Conservation (phyloP, 768 basidiomycete genomes). For the Boletus edulis region DNA sequence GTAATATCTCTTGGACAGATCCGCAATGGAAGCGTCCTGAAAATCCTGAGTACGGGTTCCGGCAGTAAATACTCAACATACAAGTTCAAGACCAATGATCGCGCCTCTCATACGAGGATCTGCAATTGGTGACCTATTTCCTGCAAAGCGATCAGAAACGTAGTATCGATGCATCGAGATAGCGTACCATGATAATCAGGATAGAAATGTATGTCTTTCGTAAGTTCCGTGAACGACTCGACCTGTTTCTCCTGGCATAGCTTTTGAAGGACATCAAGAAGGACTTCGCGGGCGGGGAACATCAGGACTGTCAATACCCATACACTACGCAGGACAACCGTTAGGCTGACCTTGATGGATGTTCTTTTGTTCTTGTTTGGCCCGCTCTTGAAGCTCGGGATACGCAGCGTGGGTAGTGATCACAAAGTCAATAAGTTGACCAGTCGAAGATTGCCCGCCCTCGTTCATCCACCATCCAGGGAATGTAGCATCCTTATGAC, state of each 20-base stretch:
- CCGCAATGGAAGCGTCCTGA: constrained; percentile 68
- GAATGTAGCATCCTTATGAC: constrained; percentile 74
- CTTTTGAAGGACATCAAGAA: constrained; percentile 70
- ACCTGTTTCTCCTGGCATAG: constrained; percentile 54
- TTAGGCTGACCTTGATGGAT: constrained; percentile 49
- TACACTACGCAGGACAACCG: not conserved
- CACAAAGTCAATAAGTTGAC: constrained; percentile 92
- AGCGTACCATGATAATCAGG: constrained; percentile 86
- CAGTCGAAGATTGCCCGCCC: constrained; percentile 97
- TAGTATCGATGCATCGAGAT: not conserved
- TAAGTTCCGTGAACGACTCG: constrained; percentile 75
- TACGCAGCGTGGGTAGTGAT: constrained; percentile 91
- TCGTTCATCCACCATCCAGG: constrained; percentile 99
- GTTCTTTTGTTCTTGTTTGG: constrained; percentile 55
- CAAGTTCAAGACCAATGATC: constrained; percentile 82
- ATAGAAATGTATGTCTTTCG: constrained; percentile 90
- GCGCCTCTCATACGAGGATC: constrained; percentile 95
- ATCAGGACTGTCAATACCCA: not conserved
- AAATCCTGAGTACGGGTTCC: not conserved
- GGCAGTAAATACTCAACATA: constrained; percentile 25
- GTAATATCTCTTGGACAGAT: constrained; percentile 89
- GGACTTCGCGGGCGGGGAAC: constrained; percentile 40
- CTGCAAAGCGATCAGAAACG: constrained; percentile 37
- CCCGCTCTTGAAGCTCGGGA: constrained; percentile 59
- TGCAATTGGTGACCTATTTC: constrained; percentile 94